Evolutionary conservation across 192 early-diverging fungal species (phyloP).

Genomic region (Backusella morwellensis): DNA sequence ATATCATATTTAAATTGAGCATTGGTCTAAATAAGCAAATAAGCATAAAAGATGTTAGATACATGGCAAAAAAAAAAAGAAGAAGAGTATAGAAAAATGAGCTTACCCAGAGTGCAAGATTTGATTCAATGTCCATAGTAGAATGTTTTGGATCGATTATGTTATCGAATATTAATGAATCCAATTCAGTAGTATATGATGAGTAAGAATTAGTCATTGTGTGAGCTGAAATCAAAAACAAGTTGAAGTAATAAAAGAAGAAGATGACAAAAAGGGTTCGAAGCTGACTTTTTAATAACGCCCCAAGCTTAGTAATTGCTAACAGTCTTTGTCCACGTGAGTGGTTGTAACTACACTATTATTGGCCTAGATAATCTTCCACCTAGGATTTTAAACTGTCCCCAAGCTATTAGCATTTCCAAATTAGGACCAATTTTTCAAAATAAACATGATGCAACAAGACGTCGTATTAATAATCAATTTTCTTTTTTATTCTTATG

Average conservation of each 20-base stretch:
- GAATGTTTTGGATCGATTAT: neutral
- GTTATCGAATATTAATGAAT: conserved; percentile 15
- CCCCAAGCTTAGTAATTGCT: neutral
- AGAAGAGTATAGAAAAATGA: neutral
- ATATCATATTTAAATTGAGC: conserved; percentile 73
- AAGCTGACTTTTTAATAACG: neutral
- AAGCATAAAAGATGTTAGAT: neutral
- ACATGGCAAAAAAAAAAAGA: neutral
- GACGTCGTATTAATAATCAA: conserved; percentile 4
- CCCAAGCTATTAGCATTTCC: neutral
- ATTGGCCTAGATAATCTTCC: neutral
- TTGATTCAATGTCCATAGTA: conserved; percentile 1
- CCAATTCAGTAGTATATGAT: neutral
- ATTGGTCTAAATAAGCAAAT: conserved; percentile 37
- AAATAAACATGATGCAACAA: conserved; percentile 1
- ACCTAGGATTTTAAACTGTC: neutral
- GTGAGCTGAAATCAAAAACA: neutral
- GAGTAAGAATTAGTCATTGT: conserved; percentile 3
- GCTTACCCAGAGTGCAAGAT: conserved; percentile 23
- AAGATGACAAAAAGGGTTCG: neutral
- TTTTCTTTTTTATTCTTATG: neutral
- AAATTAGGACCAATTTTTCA: neutral
- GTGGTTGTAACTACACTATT: neutral
- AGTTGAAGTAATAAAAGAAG: neutral
- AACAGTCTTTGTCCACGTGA: conserved; percentile 6